Evolutionary conservation across 257 asterid genomes (phyloP), one percentile per base, ranked within the genome.

Genomic region (Solanum bulbocastanum): DNA sequence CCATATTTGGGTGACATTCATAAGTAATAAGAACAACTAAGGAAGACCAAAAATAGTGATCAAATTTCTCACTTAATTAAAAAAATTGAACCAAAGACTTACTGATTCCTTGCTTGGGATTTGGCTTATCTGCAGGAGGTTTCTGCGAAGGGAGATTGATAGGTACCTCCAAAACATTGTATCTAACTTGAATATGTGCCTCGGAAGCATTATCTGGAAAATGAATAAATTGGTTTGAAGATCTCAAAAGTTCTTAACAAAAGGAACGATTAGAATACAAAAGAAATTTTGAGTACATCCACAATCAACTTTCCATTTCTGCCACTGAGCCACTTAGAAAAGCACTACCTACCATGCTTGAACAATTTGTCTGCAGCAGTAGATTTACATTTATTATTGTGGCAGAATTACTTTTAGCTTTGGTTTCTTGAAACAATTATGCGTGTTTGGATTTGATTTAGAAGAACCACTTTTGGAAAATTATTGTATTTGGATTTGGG

Each of bases 21-120:
- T 30, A 82, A 82, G 33, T 49, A 32, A 82, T 46, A 7, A 32
- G 86, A 49, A 49, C 44, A 82, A 20, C 6, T 5, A 49, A 49
- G 44, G 69, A 49, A 49, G 86, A 82, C 44, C 23, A 82, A 49
- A 81, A 15, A 32, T 32, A 82, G 42, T 20, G 32, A 82, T 49
- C 44, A 46, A 18, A 49, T 82, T 82, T 49, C 69, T 32, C 86
- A 46, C 12, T 30, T 18, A 37, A 78, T 49, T 49, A 62, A 87
- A 72, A 75, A 20, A 40, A 35, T 76, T 76, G 82, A 35, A 88
- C 84, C 46, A 83, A 89, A 88, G 90, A 25, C 94, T 92, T 88
- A 96, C 99, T 96, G 58, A 97, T 93, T 83, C 99, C 99, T 91
- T 97, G 98, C 88, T 97, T 97, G 73, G 99, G 98, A 87, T 97